Evolutionary conservation across 169 alveolate species (phyloP), one percentile per base, ranked within the genome.

Genomic region (Sarcocystis neurona): DNA sequence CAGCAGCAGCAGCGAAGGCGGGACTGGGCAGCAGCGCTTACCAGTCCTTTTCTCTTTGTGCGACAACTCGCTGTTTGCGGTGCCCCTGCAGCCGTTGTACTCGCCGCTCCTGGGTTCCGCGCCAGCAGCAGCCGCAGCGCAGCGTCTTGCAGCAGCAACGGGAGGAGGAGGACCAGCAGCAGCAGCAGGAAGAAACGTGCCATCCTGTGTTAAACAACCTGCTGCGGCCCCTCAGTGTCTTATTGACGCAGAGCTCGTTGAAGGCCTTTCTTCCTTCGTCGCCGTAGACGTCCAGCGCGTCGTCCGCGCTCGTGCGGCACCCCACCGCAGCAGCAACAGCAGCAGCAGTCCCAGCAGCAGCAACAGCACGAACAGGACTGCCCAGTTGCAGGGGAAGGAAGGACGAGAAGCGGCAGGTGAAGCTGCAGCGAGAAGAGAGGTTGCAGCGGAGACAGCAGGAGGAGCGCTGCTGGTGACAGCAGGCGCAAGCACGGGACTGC

Each of bases 51-150:
- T 63, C 75, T 63, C 75, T 15, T 41, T 63, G 27, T 27, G 10
- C 32, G 75, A 43, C 75, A 43, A 43, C 75, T 63, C 75, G 10
- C 75, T 63, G 44, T 63, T 63, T 15, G 75, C 75, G 8, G 75
- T 63, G 20, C 37, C 75, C 46, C 43, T 63, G 75, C 46, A 63
- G n/a, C n/a, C 75, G 75, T 41, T 18, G 75, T 41, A 8, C 20
- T n/a, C 60, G 60, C 27, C 60, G 60, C 60, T 6, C 6, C 27
- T 48, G 60, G 15, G 60, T 15, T 6, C 15, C 6, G 60, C 27
- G 60, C 60, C 27, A 15, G 27, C 27, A 15, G 15, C 27, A 6
- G 27, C 75, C 75, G 75, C 43, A 30, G 39, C 34, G n/a, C 39
- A 4, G 2, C 34, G 43, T 12, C 75, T 1, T 37, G 32, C 41